Evolutionary conservation across 140 eudicot genomes (phyloP).

Genomic region (Ambrosia hybrid): DNA sequence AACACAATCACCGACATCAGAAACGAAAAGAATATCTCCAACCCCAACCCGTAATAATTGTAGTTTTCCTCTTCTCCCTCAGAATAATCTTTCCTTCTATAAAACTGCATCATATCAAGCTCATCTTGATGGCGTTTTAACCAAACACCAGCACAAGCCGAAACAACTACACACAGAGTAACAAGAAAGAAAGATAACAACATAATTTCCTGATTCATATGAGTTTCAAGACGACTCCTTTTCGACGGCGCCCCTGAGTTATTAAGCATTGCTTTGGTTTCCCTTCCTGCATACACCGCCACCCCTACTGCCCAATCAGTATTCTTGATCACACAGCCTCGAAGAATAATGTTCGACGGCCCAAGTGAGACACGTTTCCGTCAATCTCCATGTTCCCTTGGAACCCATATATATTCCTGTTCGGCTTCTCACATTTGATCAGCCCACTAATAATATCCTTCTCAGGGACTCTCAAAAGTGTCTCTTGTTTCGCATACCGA

Average conservation of each 20-base stretch:
- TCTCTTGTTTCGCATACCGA: conserved; percentile 84
- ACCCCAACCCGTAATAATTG: conserved; percentile 71
- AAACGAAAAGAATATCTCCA: conserved; percentile 74
- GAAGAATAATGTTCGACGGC: conserved; percentile 74
- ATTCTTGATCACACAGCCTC: conserved; percentile 85
- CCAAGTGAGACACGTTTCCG: conserved; percentile 85
- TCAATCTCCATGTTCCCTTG: conserved; percentile 80
- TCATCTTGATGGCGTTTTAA: conserved; percentile 61
- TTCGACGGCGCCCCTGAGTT: conserved; percentile 93
- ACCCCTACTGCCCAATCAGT: conserved; percentile 82
- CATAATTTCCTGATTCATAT: conserved; percentile 70
- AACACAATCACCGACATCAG: conserved; percentile 83
- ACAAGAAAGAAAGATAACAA: conserved; percentile 56
- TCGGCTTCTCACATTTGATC: conserved; percentile 85
- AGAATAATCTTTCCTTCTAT: conserved; percentile 59
- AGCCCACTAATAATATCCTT: conserved; percentile 58
- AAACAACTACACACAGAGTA: conserved; percentile 56
- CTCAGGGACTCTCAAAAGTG: conserved; percentile 54
- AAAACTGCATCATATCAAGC: conserved; percentile 57
- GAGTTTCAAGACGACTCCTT: conserved; percentile 82
- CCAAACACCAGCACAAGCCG: conserved; percentile 70
- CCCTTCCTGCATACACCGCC: conserved; percentile 77
- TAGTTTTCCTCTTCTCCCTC: conserved; percentile 46
- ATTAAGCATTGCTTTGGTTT: conserved; percentile 90
- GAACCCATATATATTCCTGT: conserved; percentile 79